Evolutionary conservation across 2,329 filamentous ascomycete genomes (phyloP).

Genomic region (Neurospora sp.): DNA sequence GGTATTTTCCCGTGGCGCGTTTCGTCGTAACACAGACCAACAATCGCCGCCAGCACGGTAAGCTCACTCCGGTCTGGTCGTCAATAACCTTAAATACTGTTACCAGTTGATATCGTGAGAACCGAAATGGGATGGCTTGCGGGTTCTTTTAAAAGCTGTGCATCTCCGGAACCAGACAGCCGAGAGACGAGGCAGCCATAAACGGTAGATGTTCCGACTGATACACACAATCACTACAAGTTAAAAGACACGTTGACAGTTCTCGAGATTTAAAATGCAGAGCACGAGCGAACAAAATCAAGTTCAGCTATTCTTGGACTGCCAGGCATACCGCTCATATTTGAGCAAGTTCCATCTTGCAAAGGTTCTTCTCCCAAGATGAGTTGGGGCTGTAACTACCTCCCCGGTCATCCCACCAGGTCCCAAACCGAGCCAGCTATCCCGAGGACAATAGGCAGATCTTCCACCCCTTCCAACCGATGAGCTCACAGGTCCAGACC

Average conservation of each 20-base stretch:
- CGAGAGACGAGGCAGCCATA: background rate
- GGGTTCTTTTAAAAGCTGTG: background rate
- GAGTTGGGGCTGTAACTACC: background rate
- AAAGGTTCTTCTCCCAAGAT: background rate
- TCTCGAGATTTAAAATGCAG: background rate
- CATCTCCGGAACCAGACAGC: background rate
- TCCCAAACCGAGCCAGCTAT: background rate
- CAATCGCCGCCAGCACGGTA: background rate
- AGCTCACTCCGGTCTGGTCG: background rate
- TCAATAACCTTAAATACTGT: background rate
- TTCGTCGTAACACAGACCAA: background rate
- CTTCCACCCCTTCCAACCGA: background rate
- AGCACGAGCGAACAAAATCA: background rate
- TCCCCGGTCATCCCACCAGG: background rate
- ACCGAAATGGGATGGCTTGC: background rate
- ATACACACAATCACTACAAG: background rate
- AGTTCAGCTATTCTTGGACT: background rate
- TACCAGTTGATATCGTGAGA: background rate
- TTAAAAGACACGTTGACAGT: background rate
- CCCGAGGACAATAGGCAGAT: background rate
- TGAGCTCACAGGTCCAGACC: background rate
- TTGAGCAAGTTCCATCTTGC: background rate
- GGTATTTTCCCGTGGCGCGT: background rate
- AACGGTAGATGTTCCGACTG: background rate
- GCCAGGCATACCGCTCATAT: background rate